Conservation (phyloP, 1,284 basidiomycete species). For the Dichomitus squalens region DNA sequence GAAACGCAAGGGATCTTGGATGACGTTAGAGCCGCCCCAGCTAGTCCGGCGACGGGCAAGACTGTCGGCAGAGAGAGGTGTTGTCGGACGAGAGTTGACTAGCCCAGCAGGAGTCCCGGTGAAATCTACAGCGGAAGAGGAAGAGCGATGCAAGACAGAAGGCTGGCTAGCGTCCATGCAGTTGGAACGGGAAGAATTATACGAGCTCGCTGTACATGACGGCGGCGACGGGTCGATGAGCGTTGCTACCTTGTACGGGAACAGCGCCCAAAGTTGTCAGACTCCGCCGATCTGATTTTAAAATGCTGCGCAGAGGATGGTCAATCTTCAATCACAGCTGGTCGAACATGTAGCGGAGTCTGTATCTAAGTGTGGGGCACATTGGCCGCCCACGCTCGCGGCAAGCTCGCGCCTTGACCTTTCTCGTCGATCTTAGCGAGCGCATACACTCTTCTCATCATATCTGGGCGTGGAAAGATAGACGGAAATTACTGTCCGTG, state of each 20-base stretch:
- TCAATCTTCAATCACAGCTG: not conserved
- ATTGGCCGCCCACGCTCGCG: not conserved
- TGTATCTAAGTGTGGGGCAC: not conserved
- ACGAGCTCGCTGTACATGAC: slow-evolving; percentile 22
- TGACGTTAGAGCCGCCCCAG: slow-evolving; percentile 51
- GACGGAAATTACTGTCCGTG: too few species aligned
- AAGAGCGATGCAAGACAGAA: slow-evolving; percentile 29
- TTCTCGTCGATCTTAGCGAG: not conserved
- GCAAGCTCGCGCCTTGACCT: not conserved
- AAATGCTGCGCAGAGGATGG: not conserved
- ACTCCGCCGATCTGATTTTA: slow-evolving; percentile 7
- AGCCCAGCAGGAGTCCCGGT: slow-evolving; percentile 48
- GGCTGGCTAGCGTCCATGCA: slow-evolving; percentile 21
- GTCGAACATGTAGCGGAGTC: not conserved
- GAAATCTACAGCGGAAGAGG: slow-evolving; percentile 58
- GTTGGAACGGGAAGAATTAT: slow-evolving; percentile 13
- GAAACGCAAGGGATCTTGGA: slow-evolving; percentile 47
- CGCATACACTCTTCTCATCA: not conserved
- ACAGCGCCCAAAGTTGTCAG: slow-evolving; percentile 2
- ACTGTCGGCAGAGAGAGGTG: slow-evolving; percentile 50
- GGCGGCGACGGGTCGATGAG: slow-evolving; percentile 13
- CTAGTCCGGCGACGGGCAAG: slow-evolving; percentile 55
- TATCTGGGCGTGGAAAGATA: too few species aligned
- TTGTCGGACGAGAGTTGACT: slow-evolving; percentile 43
- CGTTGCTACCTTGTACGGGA: slow-evolving; percentile 10